These are phyloP conservation scores for Apiospora arundinis DNA, from an alignment of 2,329 filamentous ascomycete genomes.

Conservation along the genomic window DNA sequence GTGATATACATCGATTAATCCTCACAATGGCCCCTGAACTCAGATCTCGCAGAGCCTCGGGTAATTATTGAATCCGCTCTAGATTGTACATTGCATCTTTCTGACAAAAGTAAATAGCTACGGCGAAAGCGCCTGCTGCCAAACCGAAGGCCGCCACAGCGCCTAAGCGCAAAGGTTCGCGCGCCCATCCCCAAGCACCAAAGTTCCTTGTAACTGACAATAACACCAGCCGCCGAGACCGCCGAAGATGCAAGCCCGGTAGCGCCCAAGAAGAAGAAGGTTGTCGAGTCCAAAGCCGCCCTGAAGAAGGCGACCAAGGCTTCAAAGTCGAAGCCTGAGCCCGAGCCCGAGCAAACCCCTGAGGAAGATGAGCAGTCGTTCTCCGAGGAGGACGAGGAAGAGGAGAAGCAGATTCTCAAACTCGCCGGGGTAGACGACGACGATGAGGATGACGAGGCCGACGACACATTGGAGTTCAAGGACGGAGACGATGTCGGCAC, in stretches of 20 bases:
- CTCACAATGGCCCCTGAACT: slow-evolving; percentile 26
- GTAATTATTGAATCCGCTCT: slow-evolving; percentile 3
- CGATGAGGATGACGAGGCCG: slow-evolving; percentile 46
- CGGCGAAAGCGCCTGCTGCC: slow-evolving; percentile 33
- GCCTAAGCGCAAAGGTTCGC: slow-evolving; percentile 46
- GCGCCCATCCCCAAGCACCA: not conserved
- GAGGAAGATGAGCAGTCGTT: slow-evolving; percentile 48
- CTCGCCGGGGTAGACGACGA: slow-evolving; percentile 55
- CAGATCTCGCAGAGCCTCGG: slow-evolving; percentile 23
- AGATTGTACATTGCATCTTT: not conserved
- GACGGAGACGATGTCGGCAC: slow-evolving; percentile 58
- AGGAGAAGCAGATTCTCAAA: slow-evolving; percentile 49
- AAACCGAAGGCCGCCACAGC: slow-evolving; percentile 39
- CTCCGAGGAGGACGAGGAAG: slow-evolving; percentile 47
- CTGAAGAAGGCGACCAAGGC: slow-evolving; percentile 35
- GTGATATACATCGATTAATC: slow-evolving; percentile 17
- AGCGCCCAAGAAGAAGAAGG: slow-evolving; percentile 53
- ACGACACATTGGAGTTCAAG: slow-evolving; percentile 47
- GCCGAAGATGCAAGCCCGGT: slow-evolving; percentile 52
- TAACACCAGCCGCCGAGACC: slow-evolving; percentile 48
- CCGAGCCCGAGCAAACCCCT: slow-evolving; percentile 45
- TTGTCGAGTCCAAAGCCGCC: slow-evolving; percentile 40
- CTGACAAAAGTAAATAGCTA: not conserved
- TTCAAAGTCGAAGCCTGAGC: slow-evolving; percentile 34
- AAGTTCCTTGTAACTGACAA: slow-evolving; percentile 32